Conservation (phyloP, 2,329 filamentous ascomycete species). For the Aureobasidium sp. region DNA sequence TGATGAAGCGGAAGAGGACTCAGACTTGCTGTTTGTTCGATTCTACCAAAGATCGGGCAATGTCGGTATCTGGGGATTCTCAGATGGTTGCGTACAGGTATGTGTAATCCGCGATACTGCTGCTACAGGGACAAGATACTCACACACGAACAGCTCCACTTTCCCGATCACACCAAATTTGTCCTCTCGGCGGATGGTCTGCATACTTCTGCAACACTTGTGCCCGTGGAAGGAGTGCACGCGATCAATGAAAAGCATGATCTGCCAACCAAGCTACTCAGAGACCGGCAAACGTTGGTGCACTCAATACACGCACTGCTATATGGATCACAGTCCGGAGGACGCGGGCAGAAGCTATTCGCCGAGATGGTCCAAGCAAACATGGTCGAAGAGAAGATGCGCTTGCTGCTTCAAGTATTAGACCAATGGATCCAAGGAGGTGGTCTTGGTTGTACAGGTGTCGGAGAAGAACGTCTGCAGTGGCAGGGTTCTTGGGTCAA, state of each 20-base stretch:
- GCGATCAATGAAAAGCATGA: slow-evolving; percentile 57
- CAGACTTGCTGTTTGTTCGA: slow-evolving; percentile 50
- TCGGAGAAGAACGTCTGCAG: slow-evolving; percentile 29
- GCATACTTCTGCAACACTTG: slow-evolving; percentile 71
- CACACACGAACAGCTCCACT: slow-evolving; percentile 60
- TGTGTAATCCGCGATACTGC: slow-evolving; percentile 17
- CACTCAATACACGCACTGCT: slow-evolving; percentile 68
- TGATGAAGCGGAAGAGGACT: slow-evolving; percentile 2
- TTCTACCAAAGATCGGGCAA: slow-evolving; percentile 78
- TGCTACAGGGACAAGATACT: neutral
- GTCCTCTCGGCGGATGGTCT: slow-evolving; percentile 68
- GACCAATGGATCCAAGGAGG: slow-evolving; percentile 64
- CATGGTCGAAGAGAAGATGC: slow-evolving; percentile 65
- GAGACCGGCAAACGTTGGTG: slow-evolving; percentile 62
- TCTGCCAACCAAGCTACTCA: slow-evolving; percentile 58
- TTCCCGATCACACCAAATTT: slow-evolving; percentile 81
- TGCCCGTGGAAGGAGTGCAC: slow-evolving; percentile 62
- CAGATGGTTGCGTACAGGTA: slow-evolving; percentile 71
- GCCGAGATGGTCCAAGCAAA: slow-evolving; percentile 64
- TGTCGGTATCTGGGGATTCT: slow-evolving; percentile 75
- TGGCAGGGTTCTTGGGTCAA: slow-evolving; percentile 40
- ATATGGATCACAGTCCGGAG: slow-evolving; percentile 47
- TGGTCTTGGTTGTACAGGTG: slow-evolving; percentile 52
- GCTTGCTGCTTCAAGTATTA: slow-evolving; percentile 62
- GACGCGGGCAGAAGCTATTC: slow-evolving; percentile 27